A percentile compares a stretch with the other conserved stretches of the same genome.
These are phyloP conservation scores for Limonium bicolor DNA, from an alignment of 148 eudicot species.

Conservation along the genomic window DNA sequence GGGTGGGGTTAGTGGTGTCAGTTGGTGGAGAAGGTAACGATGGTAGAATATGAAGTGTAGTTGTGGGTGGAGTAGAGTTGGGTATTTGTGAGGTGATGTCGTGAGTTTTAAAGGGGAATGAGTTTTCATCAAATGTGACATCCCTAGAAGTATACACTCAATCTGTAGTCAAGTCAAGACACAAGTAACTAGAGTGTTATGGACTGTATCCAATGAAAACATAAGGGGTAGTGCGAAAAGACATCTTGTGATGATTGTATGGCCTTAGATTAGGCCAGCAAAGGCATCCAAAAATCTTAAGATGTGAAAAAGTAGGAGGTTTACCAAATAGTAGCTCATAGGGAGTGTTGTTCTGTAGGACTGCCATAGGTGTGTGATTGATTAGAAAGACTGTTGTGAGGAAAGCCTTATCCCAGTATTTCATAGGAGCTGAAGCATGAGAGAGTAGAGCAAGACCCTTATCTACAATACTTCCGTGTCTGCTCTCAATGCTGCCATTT, in stretches of 20 bases:
- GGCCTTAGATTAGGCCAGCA: background rate
- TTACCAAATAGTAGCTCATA: background rate
- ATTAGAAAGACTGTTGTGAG: background rate
- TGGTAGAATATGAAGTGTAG: too few relatives aligned
- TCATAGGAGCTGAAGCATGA: too few relatives aligned
- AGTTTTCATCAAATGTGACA: background rate
- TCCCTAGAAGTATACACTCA: background rate
- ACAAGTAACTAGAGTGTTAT: background rate
- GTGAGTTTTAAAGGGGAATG: background rate
- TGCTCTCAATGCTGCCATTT: too few relatives aligned
- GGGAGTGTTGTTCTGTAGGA: background rate
- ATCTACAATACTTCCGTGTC: too few relatives aligned
- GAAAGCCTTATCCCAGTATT: background rate
- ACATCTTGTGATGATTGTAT: background rate
- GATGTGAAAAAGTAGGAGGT: too few relatives aligned
- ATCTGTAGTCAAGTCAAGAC: background rate
- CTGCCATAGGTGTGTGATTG: background rate
- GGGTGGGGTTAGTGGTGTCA: too few relatives aligned
- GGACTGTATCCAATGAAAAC: background rate
- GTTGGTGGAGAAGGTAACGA: too few relatives aligned
- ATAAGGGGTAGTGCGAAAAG: background rate
- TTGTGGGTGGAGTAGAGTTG: too few relatives aligned
- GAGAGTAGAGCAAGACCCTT: background rate
- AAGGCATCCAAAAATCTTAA: background rate
- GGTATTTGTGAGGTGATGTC: too few relatives aligned